Evolutionary conservation across 805 yeast species (phyloP).

Genomic region (Cyberlindnera saturnus): DNA sequence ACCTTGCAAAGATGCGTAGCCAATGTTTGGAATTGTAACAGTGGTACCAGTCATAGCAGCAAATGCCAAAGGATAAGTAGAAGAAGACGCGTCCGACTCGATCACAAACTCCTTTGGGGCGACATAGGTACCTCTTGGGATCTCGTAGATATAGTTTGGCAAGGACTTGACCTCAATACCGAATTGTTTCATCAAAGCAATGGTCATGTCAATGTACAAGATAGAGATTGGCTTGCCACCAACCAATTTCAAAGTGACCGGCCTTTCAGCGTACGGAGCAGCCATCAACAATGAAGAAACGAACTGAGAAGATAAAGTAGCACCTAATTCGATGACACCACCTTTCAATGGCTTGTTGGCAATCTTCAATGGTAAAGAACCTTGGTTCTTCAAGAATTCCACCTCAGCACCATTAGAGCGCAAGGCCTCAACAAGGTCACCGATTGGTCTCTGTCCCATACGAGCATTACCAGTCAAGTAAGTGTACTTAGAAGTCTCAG

Average conservation of each 20-base stretch:
- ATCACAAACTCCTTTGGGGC: constrained; percentile 84
- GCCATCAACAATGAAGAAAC: constrained; percentile 95
- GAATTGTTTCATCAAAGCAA: constrained; percentile 87
- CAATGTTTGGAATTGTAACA: constrained; percentile 92
- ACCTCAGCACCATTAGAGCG: constrained; percentile 72
- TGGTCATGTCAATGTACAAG: constrained; percentile 94
- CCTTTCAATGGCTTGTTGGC: constrained; percentile 75
- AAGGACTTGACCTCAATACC: constrained; percentile 76
- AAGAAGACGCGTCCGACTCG: constrained; percentile 96
- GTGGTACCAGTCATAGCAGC: constrained; percentile 95
- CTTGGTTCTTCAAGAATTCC: constrained; percentile 63
- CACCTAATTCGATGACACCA: constrained; percentile 89
- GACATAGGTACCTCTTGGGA: constrained; percentile 75
- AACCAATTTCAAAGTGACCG: constrained; percentile 80
- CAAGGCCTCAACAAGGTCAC: constrained; percentile 90
- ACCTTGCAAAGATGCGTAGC: constrained; percentile 87
- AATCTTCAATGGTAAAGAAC: constrained; percentile 81
- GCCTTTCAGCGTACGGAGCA: constrained; percentile 90
- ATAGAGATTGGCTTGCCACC: constrained; percentile 98
- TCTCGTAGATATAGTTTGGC: constrained; percentile 80
- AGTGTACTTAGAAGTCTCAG: constrained; percentile 37
- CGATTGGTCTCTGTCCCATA: constrained; percentile 97
- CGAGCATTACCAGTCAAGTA: constrained; percentile 88
- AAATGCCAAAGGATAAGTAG: constrained; percentile 95
- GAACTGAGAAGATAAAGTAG: constrained; percentile 95